Conservation (phyloP, 495 filamentous ascomycete species). For the Daldinia loculata region DNA sequence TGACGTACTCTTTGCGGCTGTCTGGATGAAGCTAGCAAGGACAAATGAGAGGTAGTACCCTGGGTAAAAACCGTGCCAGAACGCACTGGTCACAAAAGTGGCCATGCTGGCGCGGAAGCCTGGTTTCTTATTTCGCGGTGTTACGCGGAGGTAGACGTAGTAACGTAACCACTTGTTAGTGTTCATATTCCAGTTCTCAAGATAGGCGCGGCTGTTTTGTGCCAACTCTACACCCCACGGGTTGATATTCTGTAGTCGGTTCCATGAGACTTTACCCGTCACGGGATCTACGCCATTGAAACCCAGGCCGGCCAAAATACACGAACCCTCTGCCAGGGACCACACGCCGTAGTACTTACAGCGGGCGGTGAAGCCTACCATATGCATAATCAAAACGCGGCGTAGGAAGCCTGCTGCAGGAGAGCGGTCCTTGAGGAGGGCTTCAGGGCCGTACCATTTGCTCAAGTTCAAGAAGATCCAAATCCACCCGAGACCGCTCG, state of each 20-base stretch:
- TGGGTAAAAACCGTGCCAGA: slow-evolving; percentile 98
- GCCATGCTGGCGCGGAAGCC: slow-evolving; percentile 94
- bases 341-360: slow-evolving; percentile 97
- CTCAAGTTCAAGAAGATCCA: slow-evolving; percentile 77
- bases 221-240: slow-evolving; percentile 84
- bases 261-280: slow-evolving; percentile 86
- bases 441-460: slow-evolving; percentile 67
- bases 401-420: slow-evolving; percentile 72
- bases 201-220: slow-evolving; percentile 87
- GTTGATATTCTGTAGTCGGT: slow-evolving; percentile 86
- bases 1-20: slow-evolving; percentile 87
- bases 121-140: slow-evolving; percentile 93
- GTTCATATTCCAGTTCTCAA: slow-evolving; percentile 97
- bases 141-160: slow-evolving; percentile 94
- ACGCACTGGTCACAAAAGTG: slow-evolving; percentile 90
- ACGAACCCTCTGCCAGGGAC: slow-evolving; percentile 91
- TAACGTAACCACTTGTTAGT: slow-evolving; percentile 97
- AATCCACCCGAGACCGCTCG: slow-evolving; percentile 79
- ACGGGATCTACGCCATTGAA: slow-evolving; percentile 90
- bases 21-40: slow-evolving; percentile 88
- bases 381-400: slow-evolving; percentile 79
- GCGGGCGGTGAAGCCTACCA: slow-evolving; percentile 81
- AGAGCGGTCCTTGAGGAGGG: slow-evolving; percentile 68
- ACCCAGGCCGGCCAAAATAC: slow-evolving; percentile 91
- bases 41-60: slow-evolving; percentile 95